Conservation (phyloP, 768 basidiomycete species). For the Lactarius trivialis region DNA sequence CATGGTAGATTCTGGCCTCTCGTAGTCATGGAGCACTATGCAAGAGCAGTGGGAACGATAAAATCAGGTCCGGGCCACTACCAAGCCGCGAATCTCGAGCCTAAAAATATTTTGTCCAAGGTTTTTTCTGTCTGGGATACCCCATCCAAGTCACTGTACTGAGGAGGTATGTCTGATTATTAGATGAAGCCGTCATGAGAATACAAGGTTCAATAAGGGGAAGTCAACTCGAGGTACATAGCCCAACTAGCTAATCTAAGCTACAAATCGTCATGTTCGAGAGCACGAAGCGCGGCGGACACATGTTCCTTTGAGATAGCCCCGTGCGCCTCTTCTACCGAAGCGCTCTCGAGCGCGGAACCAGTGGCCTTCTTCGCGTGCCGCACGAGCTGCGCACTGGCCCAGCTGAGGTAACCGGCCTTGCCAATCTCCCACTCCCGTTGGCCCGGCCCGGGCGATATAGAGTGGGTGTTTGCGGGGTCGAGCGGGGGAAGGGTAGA, state of each 20-base stretch:
- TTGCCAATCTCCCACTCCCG: constrained; percentile 72
- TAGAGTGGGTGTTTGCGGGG: constrained; percentile 16
- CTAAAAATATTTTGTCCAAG: too few species aligned
- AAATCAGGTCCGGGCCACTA: neutral
- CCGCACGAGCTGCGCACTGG: constrained; percentile 46
- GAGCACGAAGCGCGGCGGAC: neutral
- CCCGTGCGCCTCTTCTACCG: neutral
- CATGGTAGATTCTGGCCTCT: too few species aligned
- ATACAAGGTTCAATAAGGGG: too few species aligned
- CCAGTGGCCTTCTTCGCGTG: constrained; percentile 24
- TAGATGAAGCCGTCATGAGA: too few species aligned
- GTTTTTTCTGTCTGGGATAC: too few species aligned
- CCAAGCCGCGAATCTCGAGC: neutral
- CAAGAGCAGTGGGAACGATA: neutral
- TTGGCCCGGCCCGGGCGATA: constrained; percentile 51
- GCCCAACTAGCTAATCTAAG: neutral
- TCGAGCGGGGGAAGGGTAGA: constrained; percentile 40
- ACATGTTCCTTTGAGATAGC: constrained; percentile 5
- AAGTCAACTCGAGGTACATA: neutral
- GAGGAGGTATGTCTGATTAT: too few species aligned
- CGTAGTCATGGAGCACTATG: neutral
- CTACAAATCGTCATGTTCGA: neutral
- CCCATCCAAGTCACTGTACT: too few species aligned
- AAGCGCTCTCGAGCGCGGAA: neutral
- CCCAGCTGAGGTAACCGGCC: constrained; percentile 76